These are phyloP conservation scores for barrel medic (Medicago truncatula) DNA, from an alignment of 306 rosid species.

Conservation along the genomic window MtrunA17r5.0-ANR NC_053047.1:24064501-24065000, in stretches of 20 bases:
- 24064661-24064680: not conserved
- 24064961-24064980: no score
- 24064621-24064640: not conserved
- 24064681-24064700: conserved; percentile 29
- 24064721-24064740: conserved; percentile 22
- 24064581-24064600: not conserved
- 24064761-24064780: conserved; percentile 18
- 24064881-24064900: no score
- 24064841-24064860: no score
- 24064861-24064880: no score
- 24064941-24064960: no score
- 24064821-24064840: no score
- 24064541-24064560: not conserved
- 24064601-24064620: conserved; percentile 3
- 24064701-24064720: not conserved
- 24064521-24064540: not conserved
- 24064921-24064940: no score
- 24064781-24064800: no score
- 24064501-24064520: conserved; percentile 9
- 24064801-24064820: no score
- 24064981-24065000: no score
- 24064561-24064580: conserved; percentile 12
- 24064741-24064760: conserved; percentile 33
- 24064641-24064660: conserved; percentile 25
- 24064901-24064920: no score